Base-by-base conservation (phyloP, 2,329 filamentous ascomycete genomes). In the Aphanocladium album region DNA sequence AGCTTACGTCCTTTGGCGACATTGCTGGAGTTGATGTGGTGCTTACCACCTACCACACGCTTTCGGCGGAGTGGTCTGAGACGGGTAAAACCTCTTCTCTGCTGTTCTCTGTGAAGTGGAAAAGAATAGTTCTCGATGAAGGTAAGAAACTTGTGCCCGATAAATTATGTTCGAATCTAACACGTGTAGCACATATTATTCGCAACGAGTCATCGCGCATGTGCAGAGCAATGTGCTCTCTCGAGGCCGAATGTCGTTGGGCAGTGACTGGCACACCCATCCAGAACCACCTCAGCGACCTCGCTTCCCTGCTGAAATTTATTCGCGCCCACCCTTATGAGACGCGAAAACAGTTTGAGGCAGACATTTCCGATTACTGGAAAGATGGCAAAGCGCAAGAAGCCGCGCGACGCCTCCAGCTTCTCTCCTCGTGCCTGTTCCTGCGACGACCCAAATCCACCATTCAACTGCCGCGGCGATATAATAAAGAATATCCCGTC, bases 241-340 rank as follows among this genome's bases (percentile, higher is more conserved):
- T 81, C 0, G 60, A 73, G 0, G 67, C 74, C 0, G 61, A 67
- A 21, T 69, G 68, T 1, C 70, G 79, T 8, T 81, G 79, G 79
- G 75, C 74, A 1, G 72, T 82, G 1, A 80, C 77, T 0, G 78
- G 78, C 1, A 81, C 79, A 0, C 79, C 79, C 0, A 76, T 82
- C 1, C 79, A 81, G 57, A 82, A 81, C 58, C 66, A 66, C 1
- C 66, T 79, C 0, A 67, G 64, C 1, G 79, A 81, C 58, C 67
- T 81, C 8, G 67, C 72, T 0, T 67, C 70, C 4, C 67, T 80
- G 0, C 64, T 82, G 0, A 72, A 71, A 16, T 81, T 80, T 55
- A 66, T 81, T 21, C 67, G 68, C 9, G 71, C 71, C 0, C 67
- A 74, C 62, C 79, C 79, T 0, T 80, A 78, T 60, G 63, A 71